Evolutionary conservation across 1,284 basidiomycete species (phyloP), one percentile per base, ranked within the genome.

Genomic region (Ganoderma sinense): DNA sequence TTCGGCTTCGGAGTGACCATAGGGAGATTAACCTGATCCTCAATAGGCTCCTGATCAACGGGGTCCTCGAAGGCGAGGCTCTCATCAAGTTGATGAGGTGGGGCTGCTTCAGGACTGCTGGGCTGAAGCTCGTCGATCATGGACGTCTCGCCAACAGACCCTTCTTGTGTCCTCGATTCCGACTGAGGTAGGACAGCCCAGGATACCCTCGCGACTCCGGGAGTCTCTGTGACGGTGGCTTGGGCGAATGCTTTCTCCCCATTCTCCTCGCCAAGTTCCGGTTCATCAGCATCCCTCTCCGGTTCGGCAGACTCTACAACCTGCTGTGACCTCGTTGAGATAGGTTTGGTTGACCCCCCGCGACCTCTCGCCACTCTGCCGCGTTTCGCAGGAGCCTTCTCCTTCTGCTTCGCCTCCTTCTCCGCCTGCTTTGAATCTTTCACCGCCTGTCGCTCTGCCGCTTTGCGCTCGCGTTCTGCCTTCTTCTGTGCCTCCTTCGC

Each of bases 101-200:
- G 60, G 58, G 62, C 61, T 13, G 56, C 59, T 48, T 66, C 67
- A 5, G 71, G 66, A 58, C 82, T 83, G 67, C 82, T 84, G 11
- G 83, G 77, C 59, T 74, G 76, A 20, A 84, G 72, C 74, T 86
- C 82, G 66, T 87, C 85, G 58, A 81, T 10, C 70, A 75, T 77
- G 6, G 77, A 67, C 10, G 65, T 66, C 5, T 77, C 76, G 18
- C 69, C 70, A 13, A 71, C 61, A 8, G 75, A 72, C 48, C 74
- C 72, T 10, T 66, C 59, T 43, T 70, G 68, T 14, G 68, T 69
- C 58, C 66, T 61, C 4, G 61, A 64, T 23, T 65, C 73, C 31
- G 64, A 66, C 39, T 66, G 65, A 2, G 67, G 67, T 13, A 77
- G 66, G 8, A 72, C 70, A 4, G 76, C 72, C 79, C 79, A 79